phyloP scores from a whole-genome alignment of 2,329 filamentous ascomycete species.

The Talaromyces marneffei region DNA sequence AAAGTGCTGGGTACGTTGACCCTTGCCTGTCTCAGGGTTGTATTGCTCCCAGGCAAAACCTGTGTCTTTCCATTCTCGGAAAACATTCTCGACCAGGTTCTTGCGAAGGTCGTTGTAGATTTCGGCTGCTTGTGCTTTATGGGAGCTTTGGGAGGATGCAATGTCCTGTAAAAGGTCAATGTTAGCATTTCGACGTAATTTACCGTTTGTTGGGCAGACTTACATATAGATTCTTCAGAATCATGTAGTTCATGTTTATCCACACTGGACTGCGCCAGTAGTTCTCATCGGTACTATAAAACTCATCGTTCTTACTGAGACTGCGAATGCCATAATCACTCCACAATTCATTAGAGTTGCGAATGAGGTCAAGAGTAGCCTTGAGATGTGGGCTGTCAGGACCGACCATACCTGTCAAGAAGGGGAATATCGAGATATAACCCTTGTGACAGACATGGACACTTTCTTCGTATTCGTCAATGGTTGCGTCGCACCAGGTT shows the following conservation, averaged over 20 bases:
- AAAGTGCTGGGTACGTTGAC: slow-evolving; percentile 96
- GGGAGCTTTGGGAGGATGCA: slow-evolving; percentile 59
- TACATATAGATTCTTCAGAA: slow-evolving; percentile 70
- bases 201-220: slow-evolving; percentile 34
- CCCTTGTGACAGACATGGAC: slow-evolving; percentile 90
- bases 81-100: slow-evolving; percentile 86
- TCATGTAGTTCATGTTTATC: slow-evolving; percentile 94
- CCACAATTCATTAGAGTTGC: slow-evolving; percentile 80
- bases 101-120: slow-evolving; percentile 71
- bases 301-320: slow-evolving; percentile 72
- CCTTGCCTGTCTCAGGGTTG: slow-evolving; percentile 82
- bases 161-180: slow-evolving; percentile 51
- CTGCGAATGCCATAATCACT: slow-evolving; percentile 83
- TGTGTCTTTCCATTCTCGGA: slow-evolving; percentile 78
- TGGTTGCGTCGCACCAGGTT: slow-evolving; percentile 88
- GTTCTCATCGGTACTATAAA: slow-evolving; percentile 88
- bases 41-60: slow-evolving; percentile 99
- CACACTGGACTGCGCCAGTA: slow-evolving; percentile 95
- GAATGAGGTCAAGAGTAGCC: slow-evolving; percentile 69
- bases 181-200: not conserved
- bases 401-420: slow-evolving; percentile 74
- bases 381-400: slow-evolving; percentile 69
- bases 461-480: slow-evolving; percentile 92
- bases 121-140: slow-evolving; percentile 61
- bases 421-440: slow-evolving; percentile 89